A percentile compares a stretch with the other conserved stretches of the same genome.
phyloP scores from a whole-genome alignment of 1,284 basidiomycete species.

The Cryptococcus sp. region DNA sequence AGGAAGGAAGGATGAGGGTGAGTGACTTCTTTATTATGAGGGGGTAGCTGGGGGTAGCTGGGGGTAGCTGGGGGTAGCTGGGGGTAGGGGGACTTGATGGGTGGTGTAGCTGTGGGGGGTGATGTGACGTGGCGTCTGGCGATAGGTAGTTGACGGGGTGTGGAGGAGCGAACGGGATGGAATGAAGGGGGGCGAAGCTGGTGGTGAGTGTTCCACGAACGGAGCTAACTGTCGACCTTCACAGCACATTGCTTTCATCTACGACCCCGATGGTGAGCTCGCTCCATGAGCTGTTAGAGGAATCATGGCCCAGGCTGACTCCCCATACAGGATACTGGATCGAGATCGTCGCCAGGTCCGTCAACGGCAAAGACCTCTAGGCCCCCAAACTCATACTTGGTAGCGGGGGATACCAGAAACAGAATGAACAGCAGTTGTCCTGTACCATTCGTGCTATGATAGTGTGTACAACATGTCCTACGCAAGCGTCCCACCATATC shows the following conservation, averaged over 20 bases:
- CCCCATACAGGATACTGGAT: constrained; percentile 52
- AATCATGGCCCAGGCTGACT: constrained; percentile 33
- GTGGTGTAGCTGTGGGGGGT: not conserved
- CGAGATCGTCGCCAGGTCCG: constrained; percentile 50
- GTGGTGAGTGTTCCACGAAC: not conserved
- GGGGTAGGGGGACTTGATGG: not conserved
- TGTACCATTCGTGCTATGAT: too few species aligned
- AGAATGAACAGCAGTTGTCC: not conserved
- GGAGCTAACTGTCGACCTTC: not conserved
- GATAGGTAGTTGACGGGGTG: not conserved
- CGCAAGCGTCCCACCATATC: not conserved
- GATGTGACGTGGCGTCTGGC: not conserved
- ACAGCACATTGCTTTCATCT: constrained; percentile 65
- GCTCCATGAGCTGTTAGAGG: not conserved
- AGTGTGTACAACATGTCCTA: too few species aligned
- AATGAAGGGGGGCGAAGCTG: not conserved
- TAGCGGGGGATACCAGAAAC: too few species aligned
- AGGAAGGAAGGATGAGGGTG: constrained; percentile 79
- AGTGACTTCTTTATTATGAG: constrained; percentile 48
- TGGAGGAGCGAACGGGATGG: not conserved
- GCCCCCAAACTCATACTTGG: not conserved
- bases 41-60: not conserved
- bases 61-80: not conserved
- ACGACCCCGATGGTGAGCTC: constrained; percentile 70
- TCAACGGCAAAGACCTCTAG: not conserved